These are phyloP conservation scores for Malassezia equina DNA, from an alignment of 1,284 basidiomycete species.

Conservation along the genomic window DNA sequence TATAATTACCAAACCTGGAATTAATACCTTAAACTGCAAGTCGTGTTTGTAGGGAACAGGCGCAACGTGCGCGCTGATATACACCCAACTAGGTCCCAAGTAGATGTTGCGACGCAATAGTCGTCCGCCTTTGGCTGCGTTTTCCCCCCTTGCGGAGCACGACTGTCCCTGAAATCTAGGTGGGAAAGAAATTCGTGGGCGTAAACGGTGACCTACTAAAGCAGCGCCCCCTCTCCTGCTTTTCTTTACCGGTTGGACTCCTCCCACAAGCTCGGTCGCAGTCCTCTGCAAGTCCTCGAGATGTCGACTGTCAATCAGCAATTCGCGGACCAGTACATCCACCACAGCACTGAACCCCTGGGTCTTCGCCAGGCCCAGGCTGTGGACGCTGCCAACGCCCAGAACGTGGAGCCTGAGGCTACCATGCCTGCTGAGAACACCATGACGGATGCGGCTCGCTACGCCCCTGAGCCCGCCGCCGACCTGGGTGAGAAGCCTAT, in stretches of 20 bases:
- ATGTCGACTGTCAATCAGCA: constrained; percentile 11
- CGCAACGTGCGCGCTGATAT: neutral
- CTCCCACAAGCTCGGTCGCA: neutral
- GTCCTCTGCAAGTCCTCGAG: neutral
- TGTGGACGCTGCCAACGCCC: neutral
- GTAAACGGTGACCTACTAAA: neutral
- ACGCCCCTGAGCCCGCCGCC: neutral
- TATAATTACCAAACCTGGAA: neutral
- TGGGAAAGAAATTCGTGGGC: neutral
- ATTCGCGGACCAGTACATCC: constrained; percentile 12
- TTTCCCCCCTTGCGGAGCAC: neutral
- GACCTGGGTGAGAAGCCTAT: neutral
- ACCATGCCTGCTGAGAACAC: constrained; percentile 3
- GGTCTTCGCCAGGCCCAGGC: constrained; percentile 6
- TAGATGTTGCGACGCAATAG: neutral
- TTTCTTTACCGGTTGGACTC: neutral
- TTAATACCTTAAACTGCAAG: neutral
- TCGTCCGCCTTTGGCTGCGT: neutral
- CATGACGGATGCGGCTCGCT: constrained; percentile 10
- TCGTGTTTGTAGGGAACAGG: neutral
- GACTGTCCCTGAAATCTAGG: neutral
- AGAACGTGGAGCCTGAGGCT: too few relatives aligned
- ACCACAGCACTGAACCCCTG: constrained; percentile 12
- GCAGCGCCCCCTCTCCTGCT: neutral
- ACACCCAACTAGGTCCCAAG: neutral